Conservation (phyloP, 192 early-diverging fungal genomes). For the Coemansia pectinata region DNA sequence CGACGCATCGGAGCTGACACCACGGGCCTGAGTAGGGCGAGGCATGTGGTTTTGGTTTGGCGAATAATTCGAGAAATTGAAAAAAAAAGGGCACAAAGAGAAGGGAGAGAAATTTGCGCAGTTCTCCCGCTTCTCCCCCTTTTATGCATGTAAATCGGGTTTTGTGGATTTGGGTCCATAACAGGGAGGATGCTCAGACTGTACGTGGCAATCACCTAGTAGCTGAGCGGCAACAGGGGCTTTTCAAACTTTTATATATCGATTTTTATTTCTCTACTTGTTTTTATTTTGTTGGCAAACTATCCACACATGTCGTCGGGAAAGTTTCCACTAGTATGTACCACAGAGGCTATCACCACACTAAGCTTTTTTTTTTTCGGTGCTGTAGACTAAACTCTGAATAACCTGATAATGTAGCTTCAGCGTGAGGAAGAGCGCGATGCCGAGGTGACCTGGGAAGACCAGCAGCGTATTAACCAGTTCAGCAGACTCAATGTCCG, state of each 20-base stretch:
- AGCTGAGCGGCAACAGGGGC: neutral
- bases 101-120: neutral
- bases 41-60: neutral
- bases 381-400: neutral
- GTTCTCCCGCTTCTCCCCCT: neutral
- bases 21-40: conserved; percentile 6
- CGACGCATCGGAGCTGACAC: conserved; percentile 23
- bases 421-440: conserved; percentile 79
- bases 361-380: neutral
- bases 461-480: conserved; percentile 94
- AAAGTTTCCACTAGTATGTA: conserved; percentile 30
- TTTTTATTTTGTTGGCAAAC: neutral
- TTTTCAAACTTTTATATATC: neutral
- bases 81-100: neutral
- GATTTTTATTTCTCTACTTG: neutral
- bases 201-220: conserved; percentile 2
- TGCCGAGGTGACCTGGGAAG: conserved; percentile 93
- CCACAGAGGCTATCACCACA: neutral
- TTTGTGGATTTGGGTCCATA: neutral
- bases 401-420: conserved; percentile 23
- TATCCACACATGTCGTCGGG: conserved; percentile 24
- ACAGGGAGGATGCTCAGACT: neutral
- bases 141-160: neutral
- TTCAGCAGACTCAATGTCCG: conserved; percentile 86
- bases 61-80: neutral